Conservation (phyloP, 371 early-diverging fungal genomes). For the Cladochytrium tenue region DNA sequence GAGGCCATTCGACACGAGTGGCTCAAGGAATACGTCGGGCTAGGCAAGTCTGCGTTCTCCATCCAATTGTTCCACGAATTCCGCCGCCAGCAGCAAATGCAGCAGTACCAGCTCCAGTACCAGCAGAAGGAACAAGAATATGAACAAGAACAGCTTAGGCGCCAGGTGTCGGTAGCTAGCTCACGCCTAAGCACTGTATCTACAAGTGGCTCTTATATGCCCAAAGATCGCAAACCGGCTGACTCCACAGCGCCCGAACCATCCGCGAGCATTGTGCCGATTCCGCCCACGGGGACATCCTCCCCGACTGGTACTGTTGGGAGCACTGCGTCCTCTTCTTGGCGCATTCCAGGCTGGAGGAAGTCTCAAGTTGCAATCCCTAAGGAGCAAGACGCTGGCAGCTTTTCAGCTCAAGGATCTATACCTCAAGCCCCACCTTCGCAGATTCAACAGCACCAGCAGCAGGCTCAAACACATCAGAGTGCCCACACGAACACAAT, state of each 20-base stretch:
- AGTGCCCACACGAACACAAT: neutral
- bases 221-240: neutral
- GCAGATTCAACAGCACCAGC: neutral
- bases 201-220: neutral
- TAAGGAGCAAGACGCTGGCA: neutral
- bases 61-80: neutral
- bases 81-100: neutral
- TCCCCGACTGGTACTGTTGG: neutral
- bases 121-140: neutral
- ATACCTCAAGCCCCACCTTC: neutral
- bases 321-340: neutral
- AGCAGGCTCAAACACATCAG: neutral
- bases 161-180: neutral
- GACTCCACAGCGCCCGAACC: neutral
- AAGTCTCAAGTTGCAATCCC: neutral
- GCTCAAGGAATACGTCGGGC: conserved; percentile 8
- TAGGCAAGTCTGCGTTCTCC: neutral
- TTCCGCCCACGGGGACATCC: neutral
- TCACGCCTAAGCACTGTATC: neutral
- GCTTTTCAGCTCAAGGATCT: neutral
- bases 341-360: neutral
- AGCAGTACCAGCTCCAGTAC: neutral
- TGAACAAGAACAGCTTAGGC: neutral
- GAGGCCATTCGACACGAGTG: conserved; percentile 69
- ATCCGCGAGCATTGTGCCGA: neutral